Evolutionary conservation across 805 yeast genomes (phyloP).

Genomic region (Myxozyma kluyveri): DNA sequence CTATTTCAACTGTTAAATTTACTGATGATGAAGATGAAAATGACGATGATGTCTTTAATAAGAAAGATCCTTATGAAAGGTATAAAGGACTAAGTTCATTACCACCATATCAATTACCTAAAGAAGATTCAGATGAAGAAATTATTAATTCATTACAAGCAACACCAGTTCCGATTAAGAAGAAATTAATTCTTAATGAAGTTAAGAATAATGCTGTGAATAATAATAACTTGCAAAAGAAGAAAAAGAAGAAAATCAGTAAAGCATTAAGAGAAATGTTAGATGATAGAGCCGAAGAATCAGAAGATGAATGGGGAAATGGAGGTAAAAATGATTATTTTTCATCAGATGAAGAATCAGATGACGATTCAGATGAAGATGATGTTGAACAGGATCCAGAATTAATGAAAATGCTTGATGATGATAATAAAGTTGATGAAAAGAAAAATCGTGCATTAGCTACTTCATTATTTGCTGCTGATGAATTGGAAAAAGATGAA

Average conservation of each 20-base stretch:
- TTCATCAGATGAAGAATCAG: conserved; percentile 54
- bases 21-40: background rate
- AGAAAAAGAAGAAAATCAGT: conserved; percentile 38
- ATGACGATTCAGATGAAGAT: conserved; percentile 77
- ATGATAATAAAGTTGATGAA: conserved; percentile 50
- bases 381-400: conserved; percentile 47
- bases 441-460: conserved; percentile 53
- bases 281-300: conserved; percentile 83
- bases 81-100: background rate
- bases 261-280: conserved; percentile 59
- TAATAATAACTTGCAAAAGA: conserved; percentile 12
- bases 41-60: background rate
- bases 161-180: background rate
- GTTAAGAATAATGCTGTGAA: no score
- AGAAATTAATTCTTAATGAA: no score
- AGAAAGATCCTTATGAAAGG: background rate
- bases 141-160: background rate
- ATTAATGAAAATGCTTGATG: conserved; percentile 63
- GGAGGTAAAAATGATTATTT: conserved; percentile 55
- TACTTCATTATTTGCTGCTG: conserved; percentile 35
- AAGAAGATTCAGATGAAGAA: no score
- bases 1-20: background rate
- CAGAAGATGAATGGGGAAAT: conserved; percentile 86
- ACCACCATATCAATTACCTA: background rate
- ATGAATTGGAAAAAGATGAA: conserved; percentile 58